Base-by-base conservation (phyloP, 306 rosid genomes). In the Pachyrhizus erosus region DNA sequence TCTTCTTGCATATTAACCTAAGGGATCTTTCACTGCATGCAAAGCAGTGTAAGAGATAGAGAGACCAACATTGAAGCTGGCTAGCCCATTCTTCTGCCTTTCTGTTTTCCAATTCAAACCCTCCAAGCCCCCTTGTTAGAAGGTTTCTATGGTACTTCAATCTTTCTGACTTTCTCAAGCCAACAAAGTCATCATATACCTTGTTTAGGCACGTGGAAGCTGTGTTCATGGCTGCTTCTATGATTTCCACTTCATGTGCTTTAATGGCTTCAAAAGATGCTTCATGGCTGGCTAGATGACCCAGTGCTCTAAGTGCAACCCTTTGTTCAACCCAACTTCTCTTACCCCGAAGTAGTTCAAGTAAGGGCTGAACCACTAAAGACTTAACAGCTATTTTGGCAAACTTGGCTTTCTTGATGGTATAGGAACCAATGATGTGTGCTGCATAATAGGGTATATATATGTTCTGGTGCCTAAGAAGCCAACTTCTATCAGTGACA, bases 401-500 rank as follows among this genome's bases (percentile, higher is more conserved):
- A 52, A 91, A 89, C 26, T 87, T 77, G 49, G 73, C 48, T 68
- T 81, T 88, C 82, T 79, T 88, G 88, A 92, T 91, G 83, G 87
- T 66, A 69, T 89, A 92, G n/a, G 97, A 91, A 21, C 97, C 97
- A 37, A 92, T 88, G n/a, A 91, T 84, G 66, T 92, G 94, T 3
- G 93, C 92, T 33, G 97, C 97, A 57, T 92, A 92, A 76, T 92
- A 92, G n/a, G 97, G 97, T 75, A 89, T 88, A 20, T 89, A 92
- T 37, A 91, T 80, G 58, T 91, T 92, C 82, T 92, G 95, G 80
- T 86, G 67, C 23, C 70, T 84, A 4, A 88, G 86, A 42, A 89
- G 89, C 97, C 97, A 92, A 33, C 37, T 42, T 65, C 79, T 64
- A 43, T 89, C 74, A 1, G 57, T 82, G 65, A 91, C 23, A 46